Evolutionary conservation across 306 rosid species (phyloP), one percentile per base, ranked within the genome.

Genomic region (Argentina anserina): DNA sequence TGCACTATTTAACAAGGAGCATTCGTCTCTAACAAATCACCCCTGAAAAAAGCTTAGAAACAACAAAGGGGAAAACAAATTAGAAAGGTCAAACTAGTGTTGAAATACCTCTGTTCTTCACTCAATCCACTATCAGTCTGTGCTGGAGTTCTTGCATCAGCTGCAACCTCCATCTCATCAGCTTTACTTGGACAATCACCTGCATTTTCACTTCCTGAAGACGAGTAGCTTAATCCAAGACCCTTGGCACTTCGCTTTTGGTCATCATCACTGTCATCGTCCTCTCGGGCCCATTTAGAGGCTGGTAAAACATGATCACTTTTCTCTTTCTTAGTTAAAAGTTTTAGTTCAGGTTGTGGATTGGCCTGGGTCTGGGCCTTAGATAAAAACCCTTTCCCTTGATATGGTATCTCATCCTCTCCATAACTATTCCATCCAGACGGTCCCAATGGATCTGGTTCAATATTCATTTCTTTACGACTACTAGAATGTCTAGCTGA

Each of bases 211-310:
- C 99, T 95, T 58, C 99, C 97, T 56, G 99, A 94, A 49, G 99
- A 95, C 0, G 99, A 95, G 81, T 95, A 91, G 84, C 97, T 84
- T 77, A 95, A 79, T 36, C 91, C 97, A 3, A 91, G 90, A 79
- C 88, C 95, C 84, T 81, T 88, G 36, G 82, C 81, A 74, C 81
- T 74, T 73, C 76, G 79, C 79, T 82, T 84, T 73, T 87, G 97
- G 55, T 92, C 99, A 72, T 84, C 96, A 21, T 95, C 99, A 74
- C 97, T 95, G 56, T 88, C 97, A 78, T 90, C 97, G 74, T 95
- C 99, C 88, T 91, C 99, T 56, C 93, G 83, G 41, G 99, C 97
- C 99, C 99, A 95, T 85, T 95, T 95, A 65, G 97, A 95, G 82
- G 96, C 85, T 9, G 97, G 97, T 75, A 95, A 77, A 80, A 91